Percentiles rank a stretch among this genome's conserved stretches.
Evolutionary conservation across 805 yeast genomes (phyloP).

Genomic region (Metschnikowia reukaufii): DNA sequence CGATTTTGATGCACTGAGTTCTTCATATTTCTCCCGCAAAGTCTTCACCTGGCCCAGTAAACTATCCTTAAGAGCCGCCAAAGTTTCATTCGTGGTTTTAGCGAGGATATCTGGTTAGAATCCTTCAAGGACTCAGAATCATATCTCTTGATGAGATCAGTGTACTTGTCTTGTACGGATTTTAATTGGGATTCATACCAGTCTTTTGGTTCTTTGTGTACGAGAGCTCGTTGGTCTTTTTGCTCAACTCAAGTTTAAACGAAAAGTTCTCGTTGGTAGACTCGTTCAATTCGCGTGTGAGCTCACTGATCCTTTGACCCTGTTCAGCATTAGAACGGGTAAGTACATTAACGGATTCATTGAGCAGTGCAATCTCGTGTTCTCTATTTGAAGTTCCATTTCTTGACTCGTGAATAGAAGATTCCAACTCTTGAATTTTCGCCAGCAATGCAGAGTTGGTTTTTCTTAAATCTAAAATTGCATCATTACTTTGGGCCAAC

Average conservation of each 20-base stretch:
- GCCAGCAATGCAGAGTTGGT: constrained; percentile 18
- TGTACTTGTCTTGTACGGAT: constrained; percentile 34
- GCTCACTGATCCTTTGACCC: constrained; percentile 34
- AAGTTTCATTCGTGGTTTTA: constrained; percentile 26
- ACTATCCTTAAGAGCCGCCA: constrained; percentile 32
- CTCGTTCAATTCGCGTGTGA: constrained; percentile 38
- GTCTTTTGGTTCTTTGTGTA: constrained; percentile 35
- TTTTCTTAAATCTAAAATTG: constrained; percentile 17
- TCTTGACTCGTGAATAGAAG: constrained; percentile 14
- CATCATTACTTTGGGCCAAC: constrained; percentile 13
- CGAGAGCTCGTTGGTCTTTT: constrained; percentile 33
- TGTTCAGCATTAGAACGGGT: constrained; percentile 38
- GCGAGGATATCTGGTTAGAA: constrained; percentile 29
- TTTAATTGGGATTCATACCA: constrained; percentile 44
- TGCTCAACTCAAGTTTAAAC: constrained; percentile 36
- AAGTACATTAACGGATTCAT: constrained; percentile 29
- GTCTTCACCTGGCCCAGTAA: constrained; percentile 42
- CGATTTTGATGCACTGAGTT: constrained; percentile 21
- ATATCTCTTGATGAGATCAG: constrained; percentile 39
- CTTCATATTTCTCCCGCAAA: constrained; percentile 43
- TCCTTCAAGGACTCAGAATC: constrained; percentile 36
- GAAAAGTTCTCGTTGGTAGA: constrained; percentile 36
- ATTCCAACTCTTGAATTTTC: constrained; percentile 20
- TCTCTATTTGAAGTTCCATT: constrained; percentile 15
- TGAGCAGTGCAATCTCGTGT: constrained; percentile 27